These are phyloP conservation scores for Colletotrichum melonis DNA, from an alignment of 2,329 filamentous ascomycete species.

Conservation along the genomic window DNA sequence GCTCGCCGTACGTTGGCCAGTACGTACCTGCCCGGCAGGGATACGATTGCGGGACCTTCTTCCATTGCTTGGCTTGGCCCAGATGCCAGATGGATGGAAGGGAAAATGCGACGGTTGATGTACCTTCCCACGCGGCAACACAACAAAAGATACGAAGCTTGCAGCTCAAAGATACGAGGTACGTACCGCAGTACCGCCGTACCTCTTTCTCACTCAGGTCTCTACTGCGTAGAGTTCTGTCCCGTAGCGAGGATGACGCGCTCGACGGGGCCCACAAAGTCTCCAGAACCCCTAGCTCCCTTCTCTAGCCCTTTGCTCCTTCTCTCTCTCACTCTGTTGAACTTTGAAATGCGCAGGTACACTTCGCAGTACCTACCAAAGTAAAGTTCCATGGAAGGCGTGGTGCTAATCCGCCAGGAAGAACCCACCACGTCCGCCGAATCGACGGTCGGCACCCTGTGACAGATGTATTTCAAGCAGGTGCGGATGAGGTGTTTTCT, in stretches of 20 bases:
- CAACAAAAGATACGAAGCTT: conserved; percentile 14
- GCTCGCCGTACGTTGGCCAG: not conserved
- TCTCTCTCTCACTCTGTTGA: not conserved
- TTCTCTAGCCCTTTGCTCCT: not conserved
- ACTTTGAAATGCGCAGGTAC: too few relatives aligned
- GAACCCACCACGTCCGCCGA: not conserved
- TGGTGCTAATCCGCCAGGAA: not conserved
- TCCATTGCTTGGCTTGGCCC: too few relatives aligned
- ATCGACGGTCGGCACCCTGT: not conserved
- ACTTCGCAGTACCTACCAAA: too few relatives aligned
- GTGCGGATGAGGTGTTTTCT: not conserved
- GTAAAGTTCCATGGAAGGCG: too few relatives aligned
- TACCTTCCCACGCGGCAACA: not conserved
- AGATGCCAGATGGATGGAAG: not conserved
- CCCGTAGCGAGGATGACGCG: conserved; percentile 12
- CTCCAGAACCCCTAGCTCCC: conserved; percentile 27
- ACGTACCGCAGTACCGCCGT: not conserved
- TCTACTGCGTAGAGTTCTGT: not conserved
- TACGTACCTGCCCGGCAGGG: not conserved
- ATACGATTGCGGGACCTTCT: too few relatives aligned
- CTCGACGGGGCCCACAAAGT: conserved; percentile 24
- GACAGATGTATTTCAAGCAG: not conserved
- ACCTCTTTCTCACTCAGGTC: not conserved
- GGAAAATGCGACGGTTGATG: not conserved
- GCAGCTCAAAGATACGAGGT: not conserved